Evolutionary conservation across 2,329 filamentous ascomycete genomes (phyloP).

Genomic region (Alternaria viburni): DNA sequence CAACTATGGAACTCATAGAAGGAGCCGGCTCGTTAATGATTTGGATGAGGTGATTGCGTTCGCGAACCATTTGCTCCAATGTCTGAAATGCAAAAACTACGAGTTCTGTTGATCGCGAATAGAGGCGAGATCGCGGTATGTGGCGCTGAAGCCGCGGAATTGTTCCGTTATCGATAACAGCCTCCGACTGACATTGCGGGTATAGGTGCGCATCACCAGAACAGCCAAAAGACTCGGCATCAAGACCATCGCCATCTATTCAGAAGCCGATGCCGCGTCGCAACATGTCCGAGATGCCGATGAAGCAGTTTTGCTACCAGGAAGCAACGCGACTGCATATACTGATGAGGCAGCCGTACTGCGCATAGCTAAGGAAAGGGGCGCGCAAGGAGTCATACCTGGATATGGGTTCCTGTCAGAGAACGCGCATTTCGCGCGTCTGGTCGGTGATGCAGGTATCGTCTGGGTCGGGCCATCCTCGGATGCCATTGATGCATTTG

Average conservation of each 20-base stretch:
- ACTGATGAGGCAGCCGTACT: constrained; percentile 58
- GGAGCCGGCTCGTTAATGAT: not conserved
- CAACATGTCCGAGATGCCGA: constrained; percentile 62
- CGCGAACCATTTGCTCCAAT: not conserved
- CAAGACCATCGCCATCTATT: constrained; percentile 64
- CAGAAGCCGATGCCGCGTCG: constrained; percentile 61
- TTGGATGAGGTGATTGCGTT: not conserved
- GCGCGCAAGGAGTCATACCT: constrained; percentile 66
- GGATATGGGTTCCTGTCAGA: constrained; percentile 73
- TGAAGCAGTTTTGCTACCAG: constrained; percentile 58
- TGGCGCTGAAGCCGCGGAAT: not conserved
- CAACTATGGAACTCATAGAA: not conserved
- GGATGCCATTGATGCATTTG: constrained; percentile 61
- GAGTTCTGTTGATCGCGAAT: constrained; percentile 64
- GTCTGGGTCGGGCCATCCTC: constrained; percentile 66
- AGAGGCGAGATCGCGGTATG: constrained; percentile 62
- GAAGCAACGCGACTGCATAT: constrained; percentile 58
- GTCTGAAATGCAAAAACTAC: constrained; percentile 51
- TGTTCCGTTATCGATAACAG: not conserved
- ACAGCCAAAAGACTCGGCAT: constrained; percentile 59
- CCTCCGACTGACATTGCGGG: constrained; percentile 18
- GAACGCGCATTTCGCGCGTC: constrained; percentile 65
- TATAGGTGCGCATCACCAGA: constrained; percentile 56
- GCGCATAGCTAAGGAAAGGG: constrained; percentile 57
- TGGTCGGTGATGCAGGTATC: constrained; percentile 61